Evolutionary conservation across 495 filamentous ascomycete genomes (phyloP).

Genomic region (Mycothermus thermophilus): DNA sequence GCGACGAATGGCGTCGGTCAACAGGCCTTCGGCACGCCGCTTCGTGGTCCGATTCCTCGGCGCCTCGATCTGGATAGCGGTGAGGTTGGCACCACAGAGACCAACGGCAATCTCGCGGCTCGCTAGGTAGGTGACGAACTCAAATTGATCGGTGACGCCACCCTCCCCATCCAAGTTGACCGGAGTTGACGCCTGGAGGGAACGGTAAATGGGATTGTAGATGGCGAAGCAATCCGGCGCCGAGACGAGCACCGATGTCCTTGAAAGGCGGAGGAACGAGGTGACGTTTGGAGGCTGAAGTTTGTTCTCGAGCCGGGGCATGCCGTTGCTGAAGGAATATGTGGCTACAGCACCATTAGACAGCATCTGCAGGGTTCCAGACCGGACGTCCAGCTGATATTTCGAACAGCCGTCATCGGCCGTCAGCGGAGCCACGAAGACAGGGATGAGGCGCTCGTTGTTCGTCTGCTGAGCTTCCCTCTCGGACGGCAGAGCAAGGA

Average conservation of each 20-base stretch:
- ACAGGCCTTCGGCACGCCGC: constrained; percentile 48
- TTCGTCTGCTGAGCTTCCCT: constrained; percentile 11
- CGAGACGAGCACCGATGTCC: constrained; percentile 34
- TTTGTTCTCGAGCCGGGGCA: constrained; percentile 30
- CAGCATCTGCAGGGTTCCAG: constrained; percentile 43
- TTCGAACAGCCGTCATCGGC: constrained; percentile 6
- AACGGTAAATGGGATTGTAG: constrained; percentile 54
- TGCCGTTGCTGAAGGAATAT: constrained; percentile 37
- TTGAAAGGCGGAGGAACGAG: constrained; percentile 41
- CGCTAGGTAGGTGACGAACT: constrained; percentile 47
- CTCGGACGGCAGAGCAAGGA: constrained; percentile 28
- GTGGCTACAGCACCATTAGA: constrained; percentile 27
- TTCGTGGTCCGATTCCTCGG: constrained; percentile 44
- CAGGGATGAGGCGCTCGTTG: constrained; percentile 12
- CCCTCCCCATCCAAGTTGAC: constrained; percentile 16
- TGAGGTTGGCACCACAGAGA: constrained; percentile 39
- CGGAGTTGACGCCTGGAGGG: constrained; percentile 42
- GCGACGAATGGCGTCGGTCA: constrained; percentile 61
- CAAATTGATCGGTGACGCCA: constrained; percentile 8
- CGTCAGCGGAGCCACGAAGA: constrained; percentile 18
- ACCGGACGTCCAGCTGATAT: constrained; percentile 42
- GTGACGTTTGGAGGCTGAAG: constrained; percentile 22
- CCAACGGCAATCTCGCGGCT: constrained; percentile 50
- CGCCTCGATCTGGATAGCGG: constrained; percentile 51
- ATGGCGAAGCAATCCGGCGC: constrained; percentile 32